Base-by-base conservation (phyloP, 441 rosid species). In the Erodium trifolium region DNA sequence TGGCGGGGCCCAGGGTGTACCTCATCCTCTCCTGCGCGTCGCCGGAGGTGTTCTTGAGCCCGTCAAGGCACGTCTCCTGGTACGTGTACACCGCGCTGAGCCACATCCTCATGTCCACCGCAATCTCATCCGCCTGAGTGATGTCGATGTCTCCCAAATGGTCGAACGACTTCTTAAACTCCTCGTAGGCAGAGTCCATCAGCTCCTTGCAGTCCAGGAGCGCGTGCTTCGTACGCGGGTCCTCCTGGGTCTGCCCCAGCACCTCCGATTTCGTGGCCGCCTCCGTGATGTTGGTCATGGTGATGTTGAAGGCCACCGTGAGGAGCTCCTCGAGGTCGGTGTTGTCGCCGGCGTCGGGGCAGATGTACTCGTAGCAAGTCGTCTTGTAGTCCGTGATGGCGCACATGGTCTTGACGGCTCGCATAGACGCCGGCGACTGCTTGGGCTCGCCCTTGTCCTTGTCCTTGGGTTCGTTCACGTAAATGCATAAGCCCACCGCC, bases 51-150 rank as follows among this genome's bases (percentile, higher is more conserved):
- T 71, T 75, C 11, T 84, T 75, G 8, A 87, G 85, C 47, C 89
- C 89, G 45, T 85, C 88, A 6, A 87, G 89, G 57, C 92, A 87
- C 27, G 89, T 85, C 80, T 84, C 74, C 72, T 86, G 87, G 74
- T 85, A 83, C 27, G 87, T 85, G 81, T 82, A 73, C 47, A 84
- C 82, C 49, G 81, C 89, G 75, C 89, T 83, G 19, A 85, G 72
- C 17, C 82, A 41, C 35, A 84, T 83, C 70, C 72, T 80, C 74
- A 85, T 64, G 72, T 81, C 80, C 53, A 8, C 14, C n/a, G 3
- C 19, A 0, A 78, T 29, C 1, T 73, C 78, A 3, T 87, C 84
- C 0, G 80, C 0, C 31, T 70, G 79, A 23, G 27, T 23, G 2
- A 23, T 23, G 27, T 23, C 27, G 27, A 23, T 23, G 27, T 23